A percentile compares a stretch with the other conserved stretches of the same genome.
Conservation (phyloP, 2,329 filamentous ascomycete genomes). For the Neofusicoccum umdonicola region DNA sequence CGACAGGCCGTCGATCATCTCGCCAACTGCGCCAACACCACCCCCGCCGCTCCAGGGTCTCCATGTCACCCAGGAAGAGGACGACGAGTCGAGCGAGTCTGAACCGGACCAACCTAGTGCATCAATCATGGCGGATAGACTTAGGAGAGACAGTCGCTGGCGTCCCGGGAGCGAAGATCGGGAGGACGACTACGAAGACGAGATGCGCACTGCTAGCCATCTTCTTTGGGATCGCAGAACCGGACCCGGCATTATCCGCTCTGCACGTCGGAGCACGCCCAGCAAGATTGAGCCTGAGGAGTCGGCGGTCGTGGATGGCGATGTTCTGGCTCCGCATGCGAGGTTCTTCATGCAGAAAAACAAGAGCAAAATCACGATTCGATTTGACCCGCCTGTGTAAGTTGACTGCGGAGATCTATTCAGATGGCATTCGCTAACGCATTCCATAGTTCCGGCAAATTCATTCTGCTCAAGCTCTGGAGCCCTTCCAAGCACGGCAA, state of each 20-base stretch:
- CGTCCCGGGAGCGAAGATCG: slow-evolving; percentile 30
- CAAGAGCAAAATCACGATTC: slow-evolving; percentile 82
- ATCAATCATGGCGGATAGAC: slow-evolving; percentile 39
- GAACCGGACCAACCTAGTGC: slow-evolving; percentile 39
- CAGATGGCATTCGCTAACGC: background rate
- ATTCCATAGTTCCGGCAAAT: slow-evolving; percentile 63
- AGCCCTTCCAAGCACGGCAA: slow-evolving; percentile 71
- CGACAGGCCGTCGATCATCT: slow-evolving; percentile 3
- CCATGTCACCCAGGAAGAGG: slow-evolving; percentile 36
- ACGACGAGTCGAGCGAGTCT: slow-evolving; percentile 23
- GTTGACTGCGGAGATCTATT: slow-evolving; percentile 25
- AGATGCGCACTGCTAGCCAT: slow-evolving; percentile 30
- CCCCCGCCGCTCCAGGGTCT: slow-evolving; percentile 27
- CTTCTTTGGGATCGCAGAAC: slow-evolving; percentile 36
- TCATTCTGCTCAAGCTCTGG: slow-evolving; percentile 88
- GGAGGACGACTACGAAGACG: slow-evolving; percentile 38
- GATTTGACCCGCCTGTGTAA: slow-evolving; percentile 74
- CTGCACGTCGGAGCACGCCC: slow-evolving; percentile 29
- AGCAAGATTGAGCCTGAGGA: slow-evolving; percentile 34
- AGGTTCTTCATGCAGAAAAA: slow-evolving; percentile 79
- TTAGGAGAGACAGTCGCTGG: slow-evolving; percentile 38
- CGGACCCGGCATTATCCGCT: slow-evolving; percentile 20
- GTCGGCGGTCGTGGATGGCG: slow-evolving; percentile 23
- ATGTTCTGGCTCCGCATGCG: slow-evolving; percentile 68
- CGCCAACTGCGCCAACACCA: slow-evolving; percentile 9